Base-by-base conservation (phyloP, 2,329 filamentous ascomycete genomes). In the Botrytis sinoallii region DNA sequence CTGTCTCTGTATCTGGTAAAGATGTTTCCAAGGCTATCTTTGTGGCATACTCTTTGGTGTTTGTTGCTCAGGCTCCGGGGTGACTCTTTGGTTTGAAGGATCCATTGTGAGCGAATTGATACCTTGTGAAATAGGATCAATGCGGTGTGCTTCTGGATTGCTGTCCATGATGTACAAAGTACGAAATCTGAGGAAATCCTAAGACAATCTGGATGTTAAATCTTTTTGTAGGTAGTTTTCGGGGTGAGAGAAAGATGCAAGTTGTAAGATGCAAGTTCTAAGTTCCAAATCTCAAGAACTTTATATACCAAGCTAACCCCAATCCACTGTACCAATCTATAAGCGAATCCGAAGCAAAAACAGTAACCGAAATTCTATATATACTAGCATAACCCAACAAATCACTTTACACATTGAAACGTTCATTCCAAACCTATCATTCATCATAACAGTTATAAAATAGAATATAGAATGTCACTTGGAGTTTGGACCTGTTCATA, bases 121-220 rank as follows among this genome's bases (percentile, higher is more conserved):
- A 14, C 12, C 25, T 52, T n/a, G 48, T 6, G 4, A 52, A 4
- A n/a, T 52, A 14, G 25, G 1, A 52, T 52, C 22, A 25, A 52
- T 1, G 4, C 5, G 1, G 5, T 52, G 4, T n/a, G 5, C 5
- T 14, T 6, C 48, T 52, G 48, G 25, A 7, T 52, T 52, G 2
- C 25, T 52, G 10, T 14, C 48, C 48, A 52, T 52, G 0, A 14
- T 52, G 25, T n/a, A 52, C 1, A 2, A 14, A n/a, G 48, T 14
- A 52, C 0, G 2, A n/a, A 52, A 2, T n/a, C 25, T 52, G 4
- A 52, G 7, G 22, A 0, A 1, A 12, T 6, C 10, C 6, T 2
- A 12, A 25, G 22, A n/a, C 1, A 4, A 25, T 25, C 0, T 3
- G 10, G 22, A 14, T 52, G 4, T 14, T 52, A 10, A 6, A 52